These are phyloP conservation scores for Ophiocordyceps camponoti-rufipedis DNA, from an alignment of 2,329 filamentous ascomycete genomes.

Conservation along the genomic window DNA sequence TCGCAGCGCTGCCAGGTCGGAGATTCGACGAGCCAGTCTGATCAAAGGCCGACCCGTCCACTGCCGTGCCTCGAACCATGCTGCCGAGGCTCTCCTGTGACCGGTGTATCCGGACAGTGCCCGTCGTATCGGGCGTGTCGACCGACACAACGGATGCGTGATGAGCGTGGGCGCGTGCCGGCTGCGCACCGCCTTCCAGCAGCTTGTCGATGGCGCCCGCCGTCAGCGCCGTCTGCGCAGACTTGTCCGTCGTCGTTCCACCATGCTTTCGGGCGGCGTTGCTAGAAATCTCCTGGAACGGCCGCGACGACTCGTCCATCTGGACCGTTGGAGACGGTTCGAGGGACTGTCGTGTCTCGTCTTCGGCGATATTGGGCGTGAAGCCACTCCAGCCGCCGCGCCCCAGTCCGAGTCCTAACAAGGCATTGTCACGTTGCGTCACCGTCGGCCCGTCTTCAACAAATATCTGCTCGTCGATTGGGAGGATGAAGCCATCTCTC, in stretches of 20 bases:
- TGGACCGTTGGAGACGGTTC: slow-evolving; percentile 20
- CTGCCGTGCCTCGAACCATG: slow-evolving; percentile 17
- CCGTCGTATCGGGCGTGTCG: slow-evolving; percentile 17
- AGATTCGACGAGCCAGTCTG: slow-evolving; percentile 8
- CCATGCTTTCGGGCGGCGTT: slow-evolving; percentile 27
- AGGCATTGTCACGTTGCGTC: slow-evolving; percentile 20
- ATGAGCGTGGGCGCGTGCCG: slow-evolving; percentile 13
- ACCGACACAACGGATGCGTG: slow-evolving; percentile 17
- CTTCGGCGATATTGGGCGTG: slow-evolving; percentile 40
- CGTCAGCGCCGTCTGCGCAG: slow-evolving; percentile 72
- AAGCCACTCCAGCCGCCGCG: slow-evolving; percentile 23
- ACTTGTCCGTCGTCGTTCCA: slow-evolving; percentile 43
- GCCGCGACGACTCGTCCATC: slow-evolving; percentile 35
- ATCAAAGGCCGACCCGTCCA: slow-evolving; percentile 21
- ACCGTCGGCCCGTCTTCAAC: slow-evolving; percentile 12
- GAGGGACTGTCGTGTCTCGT: slow-evolving; percentile 40
- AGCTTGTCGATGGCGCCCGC: slow-evolving; percentile 64
- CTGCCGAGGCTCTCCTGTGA: slow-evolving; percentile 32
- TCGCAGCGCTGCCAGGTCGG: slow-evolving; percentile 58
- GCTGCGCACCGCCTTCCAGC: slow-evolving; percentile 27
- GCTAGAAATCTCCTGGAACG: slow-evolving; percentile 43
- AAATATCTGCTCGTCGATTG: slow-evolving; percentile 19
- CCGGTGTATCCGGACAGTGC: slow-evolving; percentile 23
- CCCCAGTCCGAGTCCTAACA: slow-evolving; percentile 24
- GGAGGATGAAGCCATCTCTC: slow-evolving; percentile 37